Base-by-base conservation (phyloP, 768 basidiomycete genomes). In the Phylloporus rhodoxanthus region DNA sequence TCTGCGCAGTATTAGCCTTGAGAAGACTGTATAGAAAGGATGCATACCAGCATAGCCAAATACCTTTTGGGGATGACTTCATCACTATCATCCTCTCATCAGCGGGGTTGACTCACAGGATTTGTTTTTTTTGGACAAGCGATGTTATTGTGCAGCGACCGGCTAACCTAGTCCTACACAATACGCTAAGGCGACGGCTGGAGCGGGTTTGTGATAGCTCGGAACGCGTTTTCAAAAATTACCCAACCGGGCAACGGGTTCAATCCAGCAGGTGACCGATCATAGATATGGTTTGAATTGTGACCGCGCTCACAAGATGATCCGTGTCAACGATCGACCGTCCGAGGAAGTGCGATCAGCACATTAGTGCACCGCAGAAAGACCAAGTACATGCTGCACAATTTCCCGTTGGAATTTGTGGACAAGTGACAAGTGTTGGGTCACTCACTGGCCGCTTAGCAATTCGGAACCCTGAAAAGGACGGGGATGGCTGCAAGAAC, bases 221-320 rank as follows among this genome's bases (percentile, higher is more conserved):
- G 34, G n/a, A 36, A 36, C 19, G 9, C 42, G 15, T 75, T 59
- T 51, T 69, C 73, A 56, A 80, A 80, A 23, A 40, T 74, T 8
- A 36, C 34, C 34, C 34, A 8, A 39, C 38, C 11, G 4, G 21
- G 21, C 13, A 23, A 7, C 5, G 38, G 38, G 13, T 23, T 39
- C 21, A 23, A 13, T 13, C 38, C 20, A 8, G 37, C 37, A n/a
- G n/a, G n/a, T n/a, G n/a, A 21, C 10, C 37, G 20, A 38, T 21
- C 37, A 38, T 21, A 33, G 32, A 33, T 5, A 33, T 17, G 33
- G 33, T 34, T n/a, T n/a, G n/a, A 34, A 34, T 34, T 34, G n/a
- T 13, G 33, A 3, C n/a, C 14, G 15, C 32, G 32, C 11, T 13
- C 7, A 21, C 20, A 39, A 39, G 21, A 21, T 14, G 21, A 39